Base-by-base conservation (phyloP, 768 basidiomycete species). In the Mycena chlorophos region DNA sequence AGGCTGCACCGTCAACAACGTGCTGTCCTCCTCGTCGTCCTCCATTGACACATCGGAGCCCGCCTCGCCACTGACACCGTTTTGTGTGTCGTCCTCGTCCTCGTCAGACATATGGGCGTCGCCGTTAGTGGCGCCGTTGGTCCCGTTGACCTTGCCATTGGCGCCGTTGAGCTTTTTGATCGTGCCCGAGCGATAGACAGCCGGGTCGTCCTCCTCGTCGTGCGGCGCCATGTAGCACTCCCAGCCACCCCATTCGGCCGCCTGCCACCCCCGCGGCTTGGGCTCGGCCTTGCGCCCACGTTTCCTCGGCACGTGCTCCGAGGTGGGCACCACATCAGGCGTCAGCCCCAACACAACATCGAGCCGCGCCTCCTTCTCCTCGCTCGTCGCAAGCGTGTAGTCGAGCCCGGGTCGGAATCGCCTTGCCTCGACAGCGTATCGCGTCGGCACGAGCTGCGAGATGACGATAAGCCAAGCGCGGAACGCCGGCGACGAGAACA, bases 161-260 rank as follows among this genome's bases (percentile, higher is more conserved):
- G 39, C 19, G 25, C 43, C 64, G 43, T 73, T 67, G 3, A 60
- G 34, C 56, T 77, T 78, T 66, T 78, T 78, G 37, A 75, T 71
- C 17, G 78, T 77, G 20, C 85, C 80, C 17, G 83, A 81, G 26
- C 93, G 88, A 69, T 96, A 98, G 16, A 97, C 88, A 1, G 95
- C 93, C 14, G 94, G 94, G 69, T 98, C 95, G 60, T 96, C 94
- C 65, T 93, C 92, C 63, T 91, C 94, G 58, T 95, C 88, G 60
- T 96, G 93, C 38, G 92, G 91, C 1, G 94, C 90, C 83, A 97
- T 89, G 70, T 98, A 98, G 67, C 94, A 94, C 88, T 98, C 94
- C 94, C 95, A 98, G 17, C 91, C 96, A 45, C 96, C 96, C 84
- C 86, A 91, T 60, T 85, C 85, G 12, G 88, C 87, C 16, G 77